Conservation (phyloP, 257 asterid genomes). For the Voacanga thouarsii region DNA sequence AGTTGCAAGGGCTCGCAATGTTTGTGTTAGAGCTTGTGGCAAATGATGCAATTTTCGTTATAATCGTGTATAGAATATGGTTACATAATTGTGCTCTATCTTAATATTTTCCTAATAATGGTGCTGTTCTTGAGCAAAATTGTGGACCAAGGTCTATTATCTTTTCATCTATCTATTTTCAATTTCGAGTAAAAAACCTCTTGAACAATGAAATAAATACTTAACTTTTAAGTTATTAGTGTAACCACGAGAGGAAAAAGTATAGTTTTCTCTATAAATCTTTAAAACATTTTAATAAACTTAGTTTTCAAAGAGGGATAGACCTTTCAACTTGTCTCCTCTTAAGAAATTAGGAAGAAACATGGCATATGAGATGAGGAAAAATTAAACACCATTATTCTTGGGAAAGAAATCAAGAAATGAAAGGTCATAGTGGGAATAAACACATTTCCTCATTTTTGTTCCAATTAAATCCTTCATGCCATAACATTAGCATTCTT, state of each 20-base stretch:
- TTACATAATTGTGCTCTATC: too few species aligned
- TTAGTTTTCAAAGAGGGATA: neutral
- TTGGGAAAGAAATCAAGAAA: slow-evolving; percentile 67
- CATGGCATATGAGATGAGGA: slow-evolving; percentile 20
- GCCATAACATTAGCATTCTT: neutral
- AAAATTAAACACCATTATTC: slow-evolving; percentile 31
- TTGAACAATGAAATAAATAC: too few species aligned
- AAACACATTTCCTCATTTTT: neutral
- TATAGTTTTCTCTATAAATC: neutral
- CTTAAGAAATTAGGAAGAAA: slow-evolving; percentile 15
- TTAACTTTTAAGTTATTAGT: neutral
- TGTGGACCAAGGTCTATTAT: too few species aligned
- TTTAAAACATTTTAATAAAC: neutral
- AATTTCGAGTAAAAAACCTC: too few species aligned
- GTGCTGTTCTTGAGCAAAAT: too few species aligned
- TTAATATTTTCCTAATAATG: too few species aligned
- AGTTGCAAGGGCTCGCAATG: too few species aligned
- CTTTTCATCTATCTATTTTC: too few species aligned
- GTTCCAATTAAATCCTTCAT: neutral
- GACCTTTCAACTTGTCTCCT: slow-evolving; percentile 16
- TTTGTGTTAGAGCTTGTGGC: too few species aligned
- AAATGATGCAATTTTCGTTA: too few species aligned
- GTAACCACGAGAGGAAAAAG: too few species aligned
- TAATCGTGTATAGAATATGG: too few species aligned
- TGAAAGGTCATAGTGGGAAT: slow-evolving; percentile 32